A percentile compares a stretch with the other conserved stretches of the same genome.
phyloP scores from a whole-genome alignment of 768 basidiomycete genomes.

The Leccinellum luteum region DNA sequence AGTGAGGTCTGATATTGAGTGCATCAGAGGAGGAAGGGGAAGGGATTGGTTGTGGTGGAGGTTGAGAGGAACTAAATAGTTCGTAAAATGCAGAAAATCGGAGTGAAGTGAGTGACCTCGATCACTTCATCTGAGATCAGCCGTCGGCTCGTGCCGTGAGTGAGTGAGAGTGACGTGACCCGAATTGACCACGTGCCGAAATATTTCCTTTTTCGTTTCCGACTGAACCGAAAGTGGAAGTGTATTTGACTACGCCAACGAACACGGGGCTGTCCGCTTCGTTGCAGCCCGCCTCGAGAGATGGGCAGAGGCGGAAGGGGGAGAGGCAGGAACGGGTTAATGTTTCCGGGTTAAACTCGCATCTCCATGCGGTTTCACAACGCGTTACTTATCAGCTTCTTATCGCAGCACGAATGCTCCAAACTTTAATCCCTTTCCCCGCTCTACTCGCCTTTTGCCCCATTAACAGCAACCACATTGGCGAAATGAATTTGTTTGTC shows the following conservation, averaged over 20 bases:
- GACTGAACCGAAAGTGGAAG: neutral
- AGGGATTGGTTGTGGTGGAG: slow-evolving; percentile 7
- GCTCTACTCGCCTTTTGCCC: slow-evolving; percentile 21
- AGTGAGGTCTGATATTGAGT: slow-evolving; percentile 88
- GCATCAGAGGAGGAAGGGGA: slow-evolving; percentile 38
- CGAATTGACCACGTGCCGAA: slow-evolving; percentile 15
- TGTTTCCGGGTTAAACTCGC: neutral
- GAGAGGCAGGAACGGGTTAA: slow-evolving; percentile 1
- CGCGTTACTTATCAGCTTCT: slow-evolving; percentile 18
- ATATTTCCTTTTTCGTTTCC: slow-evolving; percentile 7
- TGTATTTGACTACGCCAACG: too few species aligned
- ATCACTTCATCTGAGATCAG: slow-evolving; percentile 29
- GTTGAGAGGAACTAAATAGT: slow-evolving; percentile 10
- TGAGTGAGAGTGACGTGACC: slow-evolving; percentile 16
- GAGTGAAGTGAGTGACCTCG: slow-evolving; percentile 13
- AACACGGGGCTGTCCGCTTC: too few species aligned
- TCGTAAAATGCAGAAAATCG: slow-evolving; percentile 19
- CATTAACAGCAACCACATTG: slow-evolving; percentile 11
- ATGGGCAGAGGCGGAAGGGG: neutral
- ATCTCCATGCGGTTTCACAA: neutral
- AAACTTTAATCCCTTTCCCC: slow-evolving; percentile 26
- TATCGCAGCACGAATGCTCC: slow-evolving; percentile 18
- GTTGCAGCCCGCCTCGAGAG: neutral
- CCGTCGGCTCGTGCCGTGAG: slow-evolving; percentile 22
- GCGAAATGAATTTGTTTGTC: slow-evolving; percentile 27